These are phyloP conservation scores for Erysiphe pulchra DNA, from an alignment of 2,329 filamentous ascomycete genomes.

Conservation along the genomic window DNA sequence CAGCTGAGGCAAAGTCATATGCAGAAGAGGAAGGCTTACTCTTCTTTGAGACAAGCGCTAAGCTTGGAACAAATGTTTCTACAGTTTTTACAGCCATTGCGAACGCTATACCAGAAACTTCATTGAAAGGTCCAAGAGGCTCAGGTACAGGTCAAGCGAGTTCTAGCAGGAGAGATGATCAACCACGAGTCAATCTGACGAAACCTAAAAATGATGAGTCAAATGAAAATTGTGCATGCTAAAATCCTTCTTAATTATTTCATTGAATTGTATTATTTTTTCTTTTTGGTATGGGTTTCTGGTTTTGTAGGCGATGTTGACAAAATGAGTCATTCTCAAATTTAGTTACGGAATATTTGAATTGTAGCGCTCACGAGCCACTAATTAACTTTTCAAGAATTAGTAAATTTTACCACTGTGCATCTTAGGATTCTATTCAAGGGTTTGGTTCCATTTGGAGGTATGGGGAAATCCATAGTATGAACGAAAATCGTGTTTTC, in stretches of 20 bases:
- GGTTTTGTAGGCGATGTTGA: conserved; percentile 1
- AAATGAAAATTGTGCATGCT: conserved; percentile 86
- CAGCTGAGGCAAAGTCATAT: conserved; percentile 76
- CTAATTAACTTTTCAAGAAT: conserved; percentile 1
- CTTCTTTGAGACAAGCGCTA: conserved; percentile 96
- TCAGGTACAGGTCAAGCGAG: conserved; percentile 29
- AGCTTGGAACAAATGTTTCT: conserved; percentile 80
- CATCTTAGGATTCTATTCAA: neutral
- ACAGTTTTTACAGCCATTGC: conserved; percentile 97
- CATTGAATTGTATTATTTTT: conserved; percentile 4
- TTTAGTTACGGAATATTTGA: too few relatives aligned
- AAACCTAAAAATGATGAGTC: conserved; percentile 46
- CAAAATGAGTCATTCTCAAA: neutral
- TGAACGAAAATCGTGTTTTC: too few relatives aligned
- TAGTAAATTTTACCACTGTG: neutral
- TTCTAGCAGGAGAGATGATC: conserved; percentile 35
- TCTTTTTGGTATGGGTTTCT: conserved; percentile 5
- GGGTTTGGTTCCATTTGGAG: neutral
- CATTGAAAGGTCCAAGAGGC: conserved; percentile 69
- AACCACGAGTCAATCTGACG: conserved; percentile 57
- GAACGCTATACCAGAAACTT: conserved; percentile 92
- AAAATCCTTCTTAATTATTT: conserved; percentile 4
- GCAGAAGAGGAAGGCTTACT: conserved; percentile 82
- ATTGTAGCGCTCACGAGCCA: too few relatives aligned
- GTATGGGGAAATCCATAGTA: too few relatives aligned